Conservation (phyloP, 768 basidiomycete genomes). For the Tubosaeta sp. region DNA sequence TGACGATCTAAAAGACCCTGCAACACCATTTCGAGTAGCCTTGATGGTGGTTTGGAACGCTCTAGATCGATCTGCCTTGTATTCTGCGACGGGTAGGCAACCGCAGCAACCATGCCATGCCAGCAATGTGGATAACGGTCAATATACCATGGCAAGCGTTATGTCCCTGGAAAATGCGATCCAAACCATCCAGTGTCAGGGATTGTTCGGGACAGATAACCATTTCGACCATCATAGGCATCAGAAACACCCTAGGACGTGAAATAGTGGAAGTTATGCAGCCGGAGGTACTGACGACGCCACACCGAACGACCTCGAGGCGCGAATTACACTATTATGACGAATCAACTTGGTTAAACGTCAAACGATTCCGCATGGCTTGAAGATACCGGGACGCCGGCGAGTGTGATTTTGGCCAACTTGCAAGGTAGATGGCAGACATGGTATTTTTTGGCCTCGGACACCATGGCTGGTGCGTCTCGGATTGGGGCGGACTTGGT, state of each 20-base stretch:
- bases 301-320: neutral
- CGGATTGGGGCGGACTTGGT: neutral
- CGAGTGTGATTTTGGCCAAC: neutral
- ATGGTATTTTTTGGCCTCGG: neutral
- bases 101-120: slow-evolving; percentile 1
- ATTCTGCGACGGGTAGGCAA: neutral
- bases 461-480: neutral
- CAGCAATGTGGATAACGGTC: neutral
- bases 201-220: slow-evolving; percentile 1
- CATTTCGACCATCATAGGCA: neutral
- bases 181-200: slow-evolving; percentile 25
- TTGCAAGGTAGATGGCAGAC: neutral
- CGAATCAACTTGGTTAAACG: neutral
- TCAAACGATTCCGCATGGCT: neutral
- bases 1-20: slow-evolving; percentile 6
- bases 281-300: neutral
- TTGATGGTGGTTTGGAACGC: neutral
- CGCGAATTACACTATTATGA: neutral
- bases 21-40: slow-evolving; percentile 5
- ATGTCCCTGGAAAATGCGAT: slow-evolving; percentile 6
- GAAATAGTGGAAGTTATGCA: neutral
- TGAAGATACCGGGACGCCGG: neutral
- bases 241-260: neutral
- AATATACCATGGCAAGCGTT: slow-evolving; percentile 4
- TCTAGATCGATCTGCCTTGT: slow-evolving; percentile 7